Conservation (phyloP, 2,329 filamentous ascomycete species). For the Colletotrichum nymphaeae region DNA sequence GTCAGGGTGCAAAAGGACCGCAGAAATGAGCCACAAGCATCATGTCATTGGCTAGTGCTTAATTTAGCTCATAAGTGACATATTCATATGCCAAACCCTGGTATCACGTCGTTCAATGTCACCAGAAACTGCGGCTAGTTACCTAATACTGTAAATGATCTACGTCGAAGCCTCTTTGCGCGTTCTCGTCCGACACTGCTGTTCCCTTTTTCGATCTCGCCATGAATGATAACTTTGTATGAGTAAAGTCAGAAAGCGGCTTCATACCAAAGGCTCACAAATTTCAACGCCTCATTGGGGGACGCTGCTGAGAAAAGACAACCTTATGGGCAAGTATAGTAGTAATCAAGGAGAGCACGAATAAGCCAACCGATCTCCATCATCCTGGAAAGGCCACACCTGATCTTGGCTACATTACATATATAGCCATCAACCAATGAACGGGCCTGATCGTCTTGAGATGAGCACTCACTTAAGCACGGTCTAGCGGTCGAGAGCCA, state of each 20-base stretch:
- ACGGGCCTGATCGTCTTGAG: background rate
- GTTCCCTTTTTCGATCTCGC: background rate
- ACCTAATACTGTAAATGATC: background rate
- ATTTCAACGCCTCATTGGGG: too few relatives aligned
- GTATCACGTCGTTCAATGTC: background rate
- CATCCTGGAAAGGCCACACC: background rate
- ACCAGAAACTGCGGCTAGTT: background rate
- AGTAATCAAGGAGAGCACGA: background rate
- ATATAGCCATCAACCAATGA: background rate
- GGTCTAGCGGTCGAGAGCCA: too few relatives aligned
- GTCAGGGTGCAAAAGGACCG: background rate
- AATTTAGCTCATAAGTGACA: background rate
- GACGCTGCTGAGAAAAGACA: background rate
- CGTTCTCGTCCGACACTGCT: background rate
- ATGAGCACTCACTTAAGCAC: too few relatives aligned
- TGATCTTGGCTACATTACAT: background rate
- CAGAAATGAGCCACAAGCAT: background rate
- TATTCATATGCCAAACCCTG: background rate
- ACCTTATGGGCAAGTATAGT: background rate
- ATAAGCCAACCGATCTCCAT: background rate
- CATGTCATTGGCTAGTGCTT: background rate
- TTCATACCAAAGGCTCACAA: background rate
- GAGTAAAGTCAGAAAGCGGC: background rate
- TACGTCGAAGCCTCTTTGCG: background rate
- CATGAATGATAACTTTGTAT: background rate